Evolutionary conservation across 2,329 filamentous ascomycete genomes (phyloP).

Genomic region (Diplodia mutila): DNA sequence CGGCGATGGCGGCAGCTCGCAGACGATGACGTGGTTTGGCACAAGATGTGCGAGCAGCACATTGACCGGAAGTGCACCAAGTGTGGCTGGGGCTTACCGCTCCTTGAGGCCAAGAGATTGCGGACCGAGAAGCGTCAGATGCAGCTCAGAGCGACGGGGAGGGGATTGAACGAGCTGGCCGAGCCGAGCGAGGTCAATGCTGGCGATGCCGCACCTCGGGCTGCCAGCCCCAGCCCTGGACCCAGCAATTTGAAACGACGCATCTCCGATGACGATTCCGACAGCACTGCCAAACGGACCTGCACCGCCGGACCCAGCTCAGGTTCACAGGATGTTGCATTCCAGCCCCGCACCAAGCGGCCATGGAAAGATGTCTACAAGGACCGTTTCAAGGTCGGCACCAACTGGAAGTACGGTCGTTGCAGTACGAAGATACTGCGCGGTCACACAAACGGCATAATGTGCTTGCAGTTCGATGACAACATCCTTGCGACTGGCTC

Average conservation of each 20-base stretch:
- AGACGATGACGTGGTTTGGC: conserved; percentile 98
- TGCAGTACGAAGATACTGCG: conserved; percentile 83
- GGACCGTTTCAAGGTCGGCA: conserved; percentile 92
- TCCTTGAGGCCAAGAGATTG: conserved; percentile 85
- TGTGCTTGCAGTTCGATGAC: conserved; percentile 80
- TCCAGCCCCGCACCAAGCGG: conserved; percentile 55
- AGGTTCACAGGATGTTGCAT: conserved; percentile 42
- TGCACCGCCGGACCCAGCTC: conserved; percentile 33
- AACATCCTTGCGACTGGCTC: conserved; percentile 91
- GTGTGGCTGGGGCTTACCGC: conserved; percentile 91
- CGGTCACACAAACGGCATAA: conserved; percentile 86
- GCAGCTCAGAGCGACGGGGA: conserved; percentile 67
- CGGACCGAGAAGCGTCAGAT: conserved; percentile 86
- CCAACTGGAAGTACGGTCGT: conserved; percentile 95
- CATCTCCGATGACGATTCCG: conserved; percentile 32
- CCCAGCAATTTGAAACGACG: conserved; percentile 37
- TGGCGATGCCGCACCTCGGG: conserved; percentile 23
- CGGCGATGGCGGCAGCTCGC: conserved; percentile 83
- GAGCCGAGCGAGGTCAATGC: conserved; percentile 33
- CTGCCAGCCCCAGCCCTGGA: conserved; percentile 28
- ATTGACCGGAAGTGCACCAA: conserved; percentile 92
- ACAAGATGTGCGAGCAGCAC: conserved; percentile 97
- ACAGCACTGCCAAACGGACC: conserved; percentile 36
- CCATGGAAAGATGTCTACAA: conserved; percentile 98
- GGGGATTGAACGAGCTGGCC: conserved; percentile 59